Evolutionary conservation across 2,329 filamentous ascomycete species (phyloP).

Genomic region (Mycosphaerella sp.): DNA sequence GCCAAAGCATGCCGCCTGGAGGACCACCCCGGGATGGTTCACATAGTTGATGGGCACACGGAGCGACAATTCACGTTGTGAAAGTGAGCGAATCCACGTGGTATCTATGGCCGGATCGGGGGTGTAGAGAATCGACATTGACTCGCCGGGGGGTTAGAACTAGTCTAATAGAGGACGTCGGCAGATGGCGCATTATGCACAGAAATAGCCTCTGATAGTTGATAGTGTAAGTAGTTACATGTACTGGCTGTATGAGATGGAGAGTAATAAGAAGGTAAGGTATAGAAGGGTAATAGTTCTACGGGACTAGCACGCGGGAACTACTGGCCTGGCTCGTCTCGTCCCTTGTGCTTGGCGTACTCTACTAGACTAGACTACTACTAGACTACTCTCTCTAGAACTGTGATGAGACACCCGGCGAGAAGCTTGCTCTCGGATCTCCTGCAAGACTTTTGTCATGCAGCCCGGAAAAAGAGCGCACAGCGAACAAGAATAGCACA

Average conservation of each 20-base stretch:
- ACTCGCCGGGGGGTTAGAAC: neutral
- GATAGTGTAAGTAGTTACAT: no score
- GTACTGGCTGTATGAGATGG: no score
- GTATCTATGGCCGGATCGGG: slow-evolving; percentile 9
- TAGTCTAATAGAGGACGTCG: neutral
- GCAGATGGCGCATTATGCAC: neutral
- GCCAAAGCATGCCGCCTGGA: slow-evolving; percentile 55
- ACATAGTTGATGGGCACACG: slow-evolving; percentile 59
- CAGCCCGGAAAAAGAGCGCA: neutral
- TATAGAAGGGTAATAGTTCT: no score
- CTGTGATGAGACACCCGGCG: neutral
- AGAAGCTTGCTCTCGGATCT: neutral
- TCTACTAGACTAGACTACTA: no score
- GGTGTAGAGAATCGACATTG: slow-evolving; percentile 8
- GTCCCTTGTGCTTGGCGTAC: no score
- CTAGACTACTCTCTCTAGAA: no score
- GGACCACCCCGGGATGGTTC: slow-evolving; percentile 50
- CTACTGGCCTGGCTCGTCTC: no score
- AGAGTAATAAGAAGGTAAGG: neutral
- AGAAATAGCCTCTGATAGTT: no score
- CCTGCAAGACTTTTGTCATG: neutral
- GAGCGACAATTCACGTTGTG: slow-evolving; percentile 55
- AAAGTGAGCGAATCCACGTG: slow-evolving; percentile 23
- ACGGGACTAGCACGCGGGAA: no score
- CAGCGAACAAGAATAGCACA: slow-evolving; percentile 4